Evolutionary conservation across 345 rosid genomes (phyloP).

Genomic region (Citropsis articulata): DNA sequence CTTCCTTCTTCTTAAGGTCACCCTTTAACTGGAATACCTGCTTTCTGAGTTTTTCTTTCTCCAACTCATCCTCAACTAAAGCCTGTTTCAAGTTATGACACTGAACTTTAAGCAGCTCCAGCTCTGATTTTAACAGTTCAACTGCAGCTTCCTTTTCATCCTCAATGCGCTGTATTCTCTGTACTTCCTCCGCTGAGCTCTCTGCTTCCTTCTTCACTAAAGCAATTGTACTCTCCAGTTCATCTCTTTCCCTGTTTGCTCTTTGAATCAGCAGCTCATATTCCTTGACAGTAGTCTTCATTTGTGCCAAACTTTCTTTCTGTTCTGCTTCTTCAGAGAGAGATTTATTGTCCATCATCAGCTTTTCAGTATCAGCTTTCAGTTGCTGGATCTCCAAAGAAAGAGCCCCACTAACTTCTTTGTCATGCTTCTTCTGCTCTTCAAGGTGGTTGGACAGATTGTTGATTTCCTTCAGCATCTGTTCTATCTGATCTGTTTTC

Average conservation of each 20-base stretch:
- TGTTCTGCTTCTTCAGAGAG: constrained; percentile 35
- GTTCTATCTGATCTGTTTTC: constrained; percentile 45
- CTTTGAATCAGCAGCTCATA: constrained; percentile 40
- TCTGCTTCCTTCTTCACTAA: constrained; percentile 47
- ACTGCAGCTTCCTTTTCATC: constrained; percentile 46
- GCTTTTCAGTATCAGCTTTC: constrained; percentile 42
- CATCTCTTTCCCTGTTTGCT: constrained; percentile 38
- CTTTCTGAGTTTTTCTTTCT: constrained; percentile 65
- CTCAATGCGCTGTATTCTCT: constrained; percentile 35
- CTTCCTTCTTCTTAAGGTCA: constrained; percentile 72
- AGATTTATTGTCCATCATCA: constrained; percentile 24
- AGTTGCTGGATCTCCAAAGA: constrained; percentile 39
- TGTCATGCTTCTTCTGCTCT: constrained; percentile 45
- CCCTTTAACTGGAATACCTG: constrained; percentile 51
- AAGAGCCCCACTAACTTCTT: constrained; percentile 36
- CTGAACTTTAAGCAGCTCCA: constrained; percentile 38
- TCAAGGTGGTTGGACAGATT: constrained; percentile 50
- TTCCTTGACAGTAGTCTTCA: constrained; percentile 40
- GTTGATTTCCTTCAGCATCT: constrained; percentile 43
- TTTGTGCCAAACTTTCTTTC: constrained; percentile 35
- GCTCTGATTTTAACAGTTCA: constrained; percentile 40
- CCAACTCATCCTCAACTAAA: constrained; percentile 45
- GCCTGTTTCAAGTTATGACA: constrained; percentile 49
- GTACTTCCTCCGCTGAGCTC: constrained; percentile 38
- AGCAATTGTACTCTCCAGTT: constrained; percentile 36